phyloP scores from a whole-genome alignment of 352 stramenopile genomes.

The Thalassiosira livingstoniorum region DNA sequence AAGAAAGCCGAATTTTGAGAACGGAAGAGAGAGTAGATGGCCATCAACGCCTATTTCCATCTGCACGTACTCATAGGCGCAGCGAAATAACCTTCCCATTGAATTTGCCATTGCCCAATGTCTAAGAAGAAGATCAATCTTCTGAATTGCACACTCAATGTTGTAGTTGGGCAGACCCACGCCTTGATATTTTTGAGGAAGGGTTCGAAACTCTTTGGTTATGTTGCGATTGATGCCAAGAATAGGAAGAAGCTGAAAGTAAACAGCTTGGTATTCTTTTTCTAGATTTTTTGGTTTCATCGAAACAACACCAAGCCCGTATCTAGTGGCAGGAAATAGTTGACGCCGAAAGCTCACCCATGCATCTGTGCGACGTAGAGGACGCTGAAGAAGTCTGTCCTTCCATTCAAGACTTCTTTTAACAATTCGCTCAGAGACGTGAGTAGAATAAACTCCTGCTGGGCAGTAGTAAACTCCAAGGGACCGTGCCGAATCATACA shows the following conservation, averaged over 20 bases:
- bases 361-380: neutral
- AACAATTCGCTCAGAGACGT: neutral
- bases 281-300: neutral
- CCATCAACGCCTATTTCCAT: constrained; percentile 16
- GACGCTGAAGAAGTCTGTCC: neutral
- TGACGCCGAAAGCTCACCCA: neutral
- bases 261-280: neutral
- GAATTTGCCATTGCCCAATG: neutral
- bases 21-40: neutral
- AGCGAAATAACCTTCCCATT: neutral
- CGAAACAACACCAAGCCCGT: neutral
- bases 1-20: neutral
- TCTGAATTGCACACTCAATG: neutral
- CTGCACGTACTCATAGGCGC: neutral
- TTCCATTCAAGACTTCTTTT: constrained; percentile 26
- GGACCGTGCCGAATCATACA: constrained; percentile 7
- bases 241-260: neutral
- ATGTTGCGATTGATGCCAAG: constrained; percentile 10
- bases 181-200: constrained; percentile 1
- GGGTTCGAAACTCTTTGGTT: neutral
- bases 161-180: neutral
- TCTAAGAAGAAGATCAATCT: neutral
- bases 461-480: constrained; percentile 30
- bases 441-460: neutral
- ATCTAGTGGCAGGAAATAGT: neutral